A percentile compares a stretch with the other conserved stretches of the same genome.
Conservation (phyloP, 2,329 filamentous ascomycete genomes). For the Capronia epimyces region DNA sequence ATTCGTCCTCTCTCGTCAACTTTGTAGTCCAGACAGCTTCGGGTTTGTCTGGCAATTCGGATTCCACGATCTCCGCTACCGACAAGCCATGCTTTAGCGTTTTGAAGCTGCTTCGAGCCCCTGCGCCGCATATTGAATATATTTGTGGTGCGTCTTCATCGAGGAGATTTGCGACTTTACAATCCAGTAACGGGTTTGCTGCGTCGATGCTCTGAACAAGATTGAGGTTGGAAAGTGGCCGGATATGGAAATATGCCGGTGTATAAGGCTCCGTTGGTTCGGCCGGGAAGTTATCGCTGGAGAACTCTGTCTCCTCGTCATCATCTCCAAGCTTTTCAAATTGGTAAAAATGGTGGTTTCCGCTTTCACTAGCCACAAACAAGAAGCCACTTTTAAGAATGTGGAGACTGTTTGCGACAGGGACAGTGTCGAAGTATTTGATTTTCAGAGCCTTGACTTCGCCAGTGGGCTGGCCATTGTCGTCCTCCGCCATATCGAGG, state of each 20-base stretch:
- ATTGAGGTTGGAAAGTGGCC: constrained; percentile 73
- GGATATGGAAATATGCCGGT: constrained; percentile 78
- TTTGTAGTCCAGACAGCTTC: constrained; percentile 95
- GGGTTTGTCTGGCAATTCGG: constrained; percentile 80
- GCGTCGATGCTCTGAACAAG: constrained; percentile 79
- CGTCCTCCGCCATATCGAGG: constrained; percentile 81
- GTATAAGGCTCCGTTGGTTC: constrained; percentile 67
- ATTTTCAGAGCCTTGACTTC: constrained; percentile 81
- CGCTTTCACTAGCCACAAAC: constrained; percentile 85
- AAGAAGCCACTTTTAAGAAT: constrained; percentile 95
- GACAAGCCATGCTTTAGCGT: constrained; percentile 89
- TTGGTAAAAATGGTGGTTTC: constrained; percentile 92
- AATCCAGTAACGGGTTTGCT: constrained; percentile 86
- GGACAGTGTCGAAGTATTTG: constrained; percentile 97
- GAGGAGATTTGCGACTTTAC: constrained; percentile 83
- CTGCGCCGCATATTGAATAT: constrained; percentile 83
- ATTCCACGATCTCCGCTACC: constrained; percentile 93
- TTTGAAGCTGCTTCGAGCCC: constrained; percentile 82
- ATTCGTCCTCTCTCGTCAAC: constrained; percentile 71
- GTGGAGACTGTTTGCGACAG: constrained; percentile 77
- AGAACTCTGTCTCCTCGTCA: constrained; percentile 80
- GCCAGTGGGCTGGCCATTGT: constrained; percentile 68
- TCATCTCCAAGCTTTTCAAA: constrained; percentile 97
- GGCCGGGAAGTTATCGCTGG: constrained; percentile 72
- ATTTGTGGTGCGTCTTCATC: constrained; percentile 86